Conservation (phyloP, 139 green algal genomes). For the Limnomonas spitsbergensis region DNA sequence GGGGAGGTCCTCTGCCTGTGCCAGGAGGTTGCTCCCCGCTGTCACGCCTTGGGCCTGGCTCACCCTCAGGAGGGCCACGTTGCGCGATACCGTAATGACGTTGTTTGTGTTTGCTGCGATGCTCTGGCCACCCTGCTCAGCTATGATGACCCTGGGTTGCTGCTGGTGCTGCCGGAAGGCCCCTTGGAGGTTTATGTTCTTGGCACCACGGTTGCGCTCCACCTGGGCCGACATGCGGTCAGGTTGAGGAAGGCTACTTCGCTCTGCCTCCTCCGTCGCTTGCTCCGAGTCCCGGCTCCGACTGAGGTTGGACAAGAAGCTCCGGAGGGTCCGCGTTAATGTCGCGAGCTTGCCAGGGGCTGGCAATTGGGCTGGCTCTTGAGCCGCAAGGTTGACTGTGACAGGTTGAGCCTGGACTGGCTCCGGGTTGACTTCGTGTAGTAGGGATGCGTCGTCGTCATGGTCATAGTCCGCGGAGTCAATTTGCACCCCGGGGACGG, state of each 20-base stretch:
- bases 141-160: too few species aligned
- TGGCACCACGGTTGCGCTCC: too few species aligned
- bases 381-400: too few species aligned
- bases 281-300: not conserved
- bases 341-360: too few species aligned
- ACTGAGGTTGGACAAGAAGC: not conserved
- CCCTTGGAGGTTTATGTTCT: too few species aligned
- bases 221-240: too few species aligned
- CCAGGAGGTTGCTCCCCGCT: constrained; percentile 2
- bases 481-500: not conserved
- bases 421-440: not conserved
- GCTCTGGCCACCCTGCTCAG: too few species aligned
- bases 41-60: not conserved
- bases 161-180: too few species aligned
- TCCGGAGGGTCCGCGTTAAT: not conserved
- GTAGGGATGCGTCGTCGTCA: not conserved
- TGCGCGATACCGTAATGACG: not conserved
- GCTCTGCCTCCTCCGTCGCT: too few species aligned
- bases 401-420: not conserved
- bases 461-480: not conserved
- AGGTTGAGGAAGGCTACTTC: too few species aligned
- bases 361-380: too few species aligned
- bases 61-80: not conserved
- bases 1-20: constrained; percentile 14
- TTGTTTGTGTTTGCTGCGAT: not conserved